Percentiles rank a stretch among this genome's conserved stretches.
These are phyloP conservation scores for Kwoniella pini DNA, from an alignment of 768 basidiomycete genomes.

Conservation along the genomic window DNA sequence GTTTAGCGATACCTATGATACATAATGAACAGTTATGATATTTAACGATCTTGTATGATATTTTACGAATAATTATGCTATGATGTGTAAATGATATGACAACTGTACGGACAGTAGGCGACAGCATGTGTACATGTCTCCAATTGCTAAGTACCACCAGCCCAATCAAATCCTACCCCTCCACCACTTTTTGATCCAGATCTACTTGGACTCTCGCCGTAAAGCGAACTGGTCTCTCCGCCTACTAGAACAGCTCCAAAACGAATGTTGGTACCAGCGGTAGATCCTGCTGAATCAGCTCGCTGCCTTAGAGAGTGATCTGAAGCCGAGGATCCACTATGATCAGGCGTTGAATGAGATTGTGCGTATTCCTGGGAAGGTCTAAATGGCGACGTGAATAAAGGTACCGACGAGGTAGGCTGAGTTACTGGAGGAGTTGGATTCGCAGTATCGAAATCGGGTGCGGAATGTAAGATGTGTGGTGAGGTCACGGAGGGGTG, in stretches of 20 bases:
- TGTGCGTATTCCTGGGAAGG: too few relatives aligned
- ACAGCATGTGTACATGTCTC: too few relatives aligned
- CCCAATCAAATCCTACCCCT: constrained; percentile 22
- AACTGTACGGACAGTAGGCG: too few relatives aligned
- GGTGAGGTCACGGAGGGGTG: background rate
- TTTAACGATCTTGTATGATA: too few relatives aligned
- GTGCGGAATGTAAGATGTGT: background rate
- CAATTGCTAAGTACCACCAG: background rate
- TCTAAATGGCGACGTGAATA: too few relatives aligned
- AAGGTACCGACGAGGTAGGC: background rate
- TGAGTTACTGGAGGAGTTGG: constrained; percentile 2
- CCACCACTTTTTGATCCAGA: background rate
- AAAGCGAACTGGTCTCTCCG: background rate
- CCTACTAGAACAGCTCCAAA: constrained; percentile 13
- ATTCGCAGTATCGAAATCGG: background rate
- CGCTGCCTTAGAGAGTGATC: background rate
- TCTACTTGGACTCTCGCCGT: background rate
- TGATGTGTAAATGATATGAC: background rate
- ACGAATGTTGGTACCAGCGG: background rate
- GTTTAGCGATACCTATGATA: too few relatives aligned
- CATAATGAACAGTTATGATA: too few relatives aligned
- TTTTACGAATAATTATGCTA: too few relatives aligned
- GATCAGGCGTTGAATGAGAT: too few relatives aligned
- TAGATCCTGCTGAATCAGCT: background rate
- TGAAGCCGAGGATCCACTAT: too few relatives aligned